Conservation (phyloP, 2,329 filamentous ascomycete species). For the Drechslerella dactyloides region DNA sequence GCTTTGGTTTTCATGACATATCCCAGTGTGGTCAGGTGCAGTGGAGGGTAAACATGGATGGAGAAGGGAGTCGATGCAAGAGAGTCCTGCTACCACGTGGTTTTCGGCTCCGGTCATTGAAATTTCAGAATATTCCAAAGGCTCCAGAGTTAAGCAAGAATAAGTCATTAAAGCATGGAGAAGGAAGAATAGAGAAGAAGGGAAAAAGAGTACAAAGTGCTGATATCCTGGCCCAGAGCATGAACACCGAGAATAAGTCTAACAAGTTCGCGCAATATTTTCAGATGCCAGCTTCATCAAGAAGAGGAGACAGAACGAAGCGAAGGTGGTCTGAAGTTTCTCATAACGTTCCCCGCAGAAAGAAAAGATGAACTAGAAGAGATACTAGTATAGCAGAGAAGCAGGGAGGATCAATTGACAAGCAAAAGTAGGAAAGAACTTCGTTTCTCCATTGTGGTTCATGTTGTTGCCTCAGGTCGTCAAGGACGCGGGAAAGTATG, state of each 20-base stretch:
- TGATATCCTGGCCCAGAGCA: constrained; percentile 52
- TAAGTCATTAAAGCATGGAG: constrained; percentile 47
- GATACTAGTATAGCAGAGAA: constrained; percentile 10
- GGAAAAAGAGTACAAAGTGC: constrained; percentile 31
- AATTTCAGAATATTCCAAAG: constrained; percentile 19
- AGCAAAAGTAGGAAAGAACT: constrained; percentile 17
- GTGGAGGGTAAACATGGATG: not conserved
- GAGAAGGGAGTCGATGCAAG: not conserved
- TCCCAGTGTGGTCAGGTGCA: not conserved
- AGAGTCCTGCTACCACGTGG: constrained; percentile 8
- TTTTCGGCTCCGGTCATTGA: constrained; percentile 45
- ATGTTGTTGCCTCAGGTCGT: constrained; percentile 37
- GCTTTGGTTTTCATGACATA: constrained; percentile 7
- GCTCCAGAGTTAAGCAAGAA: constrained; percentile 19
- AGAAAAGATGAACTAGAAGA: constrained; percentile 25
- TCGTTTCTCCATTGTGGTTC: constrained; percentile 41
- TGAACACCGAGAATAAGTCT: constrained; percentile 52
- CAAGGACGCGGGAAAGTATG: constrained; percentile 46
- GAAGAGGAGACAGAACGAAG: constrained; percentile 49
- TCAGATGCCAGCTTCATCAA: constrained; percentile 52
- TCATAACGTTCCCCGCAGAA: constrained; percentile 49
- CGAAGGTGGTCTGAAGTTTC: constrained; percentile 50
- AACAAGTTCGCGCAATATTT: constrained; percentile 52
- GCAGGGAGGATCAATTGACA: constrained; percentile 15
- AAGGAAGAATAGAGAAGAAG: constrained; percentile 15